A percentile compares a stretch with the other conserved stretches of the same genome.
These are phyloP conservation scores for Irpex rosettiformis DNA, from an alignment of 1,284 basidiomycete species.

Conservation along the genomic window DNA sequence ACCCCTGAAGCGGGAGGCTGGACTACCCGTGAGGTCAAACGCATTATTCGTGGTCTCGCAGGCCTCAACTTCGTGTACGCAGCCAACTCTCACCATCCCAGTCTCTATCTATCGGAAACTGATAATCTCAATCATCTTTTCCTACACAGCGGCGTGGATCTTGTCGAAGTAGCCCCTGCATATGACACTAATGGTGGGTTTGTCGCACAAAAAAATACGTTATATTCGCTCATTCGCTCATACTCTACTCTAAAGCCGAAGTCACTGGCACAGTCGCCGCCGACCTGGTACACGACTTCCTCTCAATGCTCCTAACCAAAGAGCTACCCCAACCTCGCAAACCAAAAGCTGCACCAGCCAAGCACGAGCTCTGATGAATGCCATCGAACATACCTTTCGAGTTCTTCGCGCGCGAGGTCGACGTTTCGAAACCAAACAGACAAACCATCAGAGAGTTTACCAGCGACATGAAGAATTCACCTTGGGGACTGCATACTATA, in stretches of 20 bases:
- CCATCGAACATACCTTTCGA: not conserved
- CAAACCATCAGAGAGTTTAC: too few relatives aligned
- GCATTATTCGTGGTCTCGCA: slow-evolving; percentile 72
- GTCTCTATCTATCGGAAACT: not conserved
- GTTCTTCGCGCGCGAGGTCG: too few relatives aligned
- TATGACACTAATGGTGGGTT: slow-evolving; percentile 57
- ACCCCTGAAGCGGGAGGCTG: slow-evolving; percentile 82
- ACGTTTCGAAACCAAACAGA: too few relatives aligned
- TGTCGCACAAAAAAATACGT: not conserved
- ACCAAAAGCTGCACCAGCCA: slow-evolving; percentile 12
- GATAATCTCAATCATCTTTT: not conserved
- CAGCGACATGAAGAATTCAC: too few relatives aligned
- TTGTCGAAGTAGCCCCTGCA: slow-evolving; percentile 82
- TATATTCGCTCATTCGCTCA: not conserved
- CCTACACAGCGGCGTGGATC: slow-evolving; percentile 56
- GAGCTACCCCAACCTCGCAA: slow-evolving; percentile 25
- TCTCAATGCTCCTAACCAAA: slow-evolving; percentile 54
- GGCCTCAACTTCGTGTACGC: slow-evolving; percentile 80
- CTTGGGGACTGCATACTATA: too few relatives aligned
- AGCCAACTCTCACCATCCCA: slow-evolving; percentile 22
- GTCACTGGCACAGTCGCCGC: slow-evolving; percentile 72
- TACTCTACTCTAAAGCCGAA: slow-evolving; percentile 43
- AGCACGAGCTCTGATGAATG: slow-evolving; percentile 25
- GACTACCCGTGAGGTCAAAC: slow-evolving; percentile 79
- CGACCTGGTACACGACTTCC: slow-evolving; percentile 67